These are phyloP conservation scores for Globisporangium takayamanum DNA, from an alignment of 352 stramenopile species.

Conservation along the genomic window DNA sequence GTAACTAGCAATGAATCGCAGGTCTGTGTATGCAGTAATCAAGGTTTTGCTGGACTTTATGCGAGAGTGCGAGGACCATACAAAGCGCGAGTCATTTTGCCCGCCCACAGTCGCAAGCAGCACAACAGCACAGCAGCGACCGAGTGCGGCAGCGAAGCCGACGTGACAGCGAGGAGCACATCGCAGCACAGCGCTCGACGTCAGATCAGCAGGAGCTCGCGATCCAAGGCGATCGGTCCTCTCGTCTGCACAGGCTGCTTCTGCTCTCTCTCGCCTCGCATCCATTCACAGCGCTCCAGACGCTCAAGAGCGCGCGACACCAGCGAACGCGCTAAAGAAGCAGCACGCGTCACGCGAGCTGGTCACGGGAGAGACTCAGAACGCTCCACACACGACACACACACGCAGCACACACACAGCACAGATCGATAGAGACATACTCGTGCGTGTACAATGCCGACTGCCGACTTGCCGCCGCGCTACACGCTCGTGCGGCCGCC, in stretches of 20 bases:
- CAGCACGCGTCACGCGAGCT: no score
- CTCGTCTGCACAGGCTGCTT: no score
- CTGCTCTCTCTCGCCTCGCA: no score
- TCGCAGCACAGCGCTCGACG: no score
- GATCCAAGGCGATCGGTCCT: no score
- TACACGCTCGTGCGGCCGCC: slow-evolving; percentile 13
- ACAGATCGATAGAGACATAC: not conserved
- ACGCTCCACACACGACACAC: no score
- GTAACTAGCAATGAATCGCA: no score
- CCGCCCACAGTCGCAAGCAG: not conserved
- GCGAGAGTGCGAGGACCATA: not conserved
- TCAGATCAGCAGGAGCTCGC: no score
- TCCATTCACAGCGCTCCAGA: no score
- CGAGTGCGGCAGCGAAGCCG: not conserved
- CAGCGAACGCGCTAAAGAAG: no score
- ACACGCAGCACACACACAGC: not conserved
- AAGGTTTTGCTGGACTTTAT: not conserved
- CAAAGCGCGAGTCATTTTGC: not conserved
- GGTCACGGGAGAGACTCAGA: not conserved
- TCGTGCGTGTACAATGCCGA: slow-evolving; percentile 3
- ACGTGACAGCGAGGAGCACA: not conserved
- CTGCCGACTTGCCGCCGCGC: slow-evolving; percentile 7
- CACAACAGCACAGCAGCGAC: not conserved
- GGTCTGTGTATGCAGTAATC: no score
- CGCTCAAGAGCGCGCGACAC: no score